These are phyloP conservation scores for Dalbergia oliveri DNA, from an alignment of 306 rosid genomes.

Conservation along the genomic window DNA sequence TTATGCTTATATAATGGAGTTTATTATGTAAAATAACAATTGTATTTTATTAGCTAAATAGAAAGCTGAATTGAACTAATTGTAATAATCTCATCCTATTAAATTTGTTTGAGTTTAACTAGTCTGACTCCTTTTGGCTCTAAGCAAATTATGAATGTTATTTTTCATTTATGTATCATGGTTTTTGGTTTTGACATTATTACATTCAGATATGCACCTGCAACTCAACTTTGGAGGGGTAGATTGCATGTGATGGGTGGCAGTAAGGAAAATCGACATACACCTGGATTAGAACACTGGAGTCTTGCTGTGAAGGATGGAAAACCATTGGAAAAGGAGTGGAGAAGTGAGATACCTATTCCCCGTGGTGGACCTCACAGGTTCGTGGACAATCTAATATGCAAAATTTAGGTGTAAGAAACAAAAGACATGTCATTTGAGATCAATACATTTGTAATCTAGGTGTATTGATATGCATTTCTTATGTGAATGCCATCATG, in stretches of 20 bases:
- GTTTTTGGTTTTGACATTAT: conserved; percentile 36
- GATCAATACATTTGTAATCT: conserved; percentile 5
- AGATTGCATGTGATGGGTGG: conserved; percentile 99
- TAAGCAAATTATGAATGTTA: too few relatives aligned
- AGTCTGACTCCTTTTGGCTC: too few relatives aligned
- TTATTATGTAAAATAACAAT: too few relatives aligned
- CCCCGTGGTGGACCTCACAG: conserved; percentile 99
- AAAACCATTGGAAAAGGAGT: conserved; percentile 73
- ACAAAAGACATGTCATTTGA: background rate
- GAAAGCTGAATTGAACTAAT: conserved; percentile 1
- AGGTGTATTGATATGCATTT: conserved; percentile 36
- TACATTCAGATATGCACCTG: conserved; percentile 87
- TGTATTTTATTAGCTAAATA: too few relatives aligned
- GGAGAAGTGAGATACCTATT: conserved; percentile 86
- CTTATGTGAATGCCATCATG: conserved; percentile 39
- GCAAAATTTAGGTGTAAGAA: conserved; percentile 11
- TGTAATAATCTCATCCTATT: background rate
- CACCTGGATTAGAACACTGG: conserved; percentile 95
- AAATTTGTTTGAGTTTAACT: conserved; percentile 19
- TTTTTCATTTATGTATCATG: background rate
- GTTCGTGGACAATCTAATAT: conserved; percentile 49
- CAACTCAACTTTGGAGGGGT: conserved; percentile 96
- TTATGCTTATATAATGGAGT: too few relatives aligned
- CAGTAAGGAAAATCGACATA: conserved; percentile 94
- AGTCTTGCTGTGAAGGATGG: conserved; percentile 93